Percentiles rank a stretch among this genome's conserved stretches.
Conservation (phyloP, 1,139 yeast genomes). For the Magnusiomyces ingens region DNA sequence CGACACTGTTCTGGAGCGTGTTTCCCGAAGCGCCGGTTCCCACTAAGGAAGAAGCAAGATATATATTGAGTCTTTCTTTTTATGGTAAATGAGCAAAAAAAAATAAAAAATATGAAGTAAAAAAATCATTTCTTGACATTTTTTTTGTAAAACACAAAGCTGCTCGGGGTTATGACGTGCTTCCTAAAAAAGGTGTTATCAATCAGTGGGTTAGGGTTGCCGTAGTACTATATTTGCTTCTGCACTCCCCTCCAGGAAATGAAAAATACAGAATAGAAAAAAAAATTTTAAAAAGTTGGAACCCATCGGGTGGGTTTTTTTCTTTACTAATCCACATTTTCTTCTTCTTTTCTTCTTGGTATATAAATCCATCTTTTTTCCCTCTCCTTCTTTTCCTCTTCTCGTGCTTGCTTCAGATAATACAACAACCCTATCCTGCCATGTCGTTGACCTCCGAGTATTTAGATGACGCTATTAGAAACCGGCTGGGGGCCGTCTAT, state of each 20-base stretch:
- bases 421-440: neutral
- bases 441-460: conserved; percentile 21
- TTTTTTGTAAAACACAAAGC: too few relatives aligned
- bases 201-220: too few relatives aligned
- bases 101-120: neutral
- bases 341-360: neutral
- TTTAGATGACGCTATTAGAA: conserved; percentile 29
- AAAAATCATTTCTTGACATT: neutral
- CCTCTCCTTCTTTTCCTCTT: neutral
- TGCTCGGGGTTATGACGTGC: too few relatives aligned
- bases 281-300: neutral
- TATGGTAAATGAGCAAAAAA: neutral
- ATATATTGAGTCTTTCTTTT: neutral
- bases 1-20: conserved; percentile 86
- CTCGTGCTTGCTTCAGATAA: neutral
- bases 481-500: conserved; percentile 32
- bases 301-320: neutral
- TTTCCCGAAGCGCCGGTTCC: conserved; percentile 71
- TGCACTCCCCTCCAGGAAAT: neutral
- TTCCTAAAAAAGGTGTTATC: neutral
- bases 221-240: too few relatives aligned
- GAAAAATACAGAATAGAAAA: neutral
- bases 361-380: neutral
- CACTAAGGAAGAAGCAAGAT: conserved; percentile 33
- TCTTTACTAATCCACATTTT: neutral